Evolutionary conservation across 2,329 filamentous ascomycete species (phyloP), one percentile per base, ranked within the genome.

Genomic region (Pleurostoma richardsiae): DNA sequence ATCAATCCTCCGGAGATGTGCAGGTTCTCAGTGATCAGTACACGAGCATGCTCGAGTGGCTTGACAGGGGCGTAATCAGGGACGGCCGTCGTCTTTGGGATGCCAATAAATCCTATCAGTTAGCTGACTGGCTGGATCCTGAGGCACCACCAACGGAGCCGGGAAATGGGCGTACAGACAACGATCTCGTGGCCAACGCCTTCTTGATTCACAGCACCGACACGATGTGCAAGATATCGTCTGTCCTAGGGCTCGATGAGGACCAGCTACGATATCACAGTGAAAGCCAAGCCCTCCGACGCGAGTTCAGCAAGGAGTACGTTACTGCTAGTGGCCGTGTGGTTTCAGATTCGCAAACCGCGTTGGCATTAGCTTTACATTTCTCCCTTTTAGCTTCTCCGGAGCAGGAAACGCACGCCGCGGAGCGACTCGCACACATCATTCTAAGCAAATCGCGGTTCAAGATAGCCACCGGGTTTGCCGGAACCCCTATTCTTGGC

Each of bases 81-180:
- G 57, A 53, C 6, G 5, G 40, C 1, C 60, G 61, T 30, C 58
- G 60, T 4, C 60, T 69, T 1, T 71, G 67, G 67, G 57, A 63
- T 40, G 48, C 52, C 6, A 52, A 55, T 27, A 27, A 43, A 27
- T 41, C 44, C 6, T 62, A 56, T 47, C 66, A 70, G 55, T 57
- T 64, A 5, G 65, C 63, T 10, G 68, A 71, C 53, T 71, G 68
- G 68, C 62, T 71, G 3, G 68, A 70, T 49, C 68, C 68, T 3
- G 55, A 55, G 11, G 65, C 68, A 1, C 66, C 68, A 3, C 55
- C 63, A 3, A 53, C 59, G 5, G 51, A 63, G 30, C 65, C 68
- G 0, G 62, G 54, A 11, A 47, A 54, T 7, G 62, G 58, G 1
- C 59, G 54, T 11, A 70, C 67, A 0, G 59, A 66, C 44, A 52